phyloP scores from a whole-genome alignment of 257 asterid species.

The Nicotiana knightiana region DNA sequence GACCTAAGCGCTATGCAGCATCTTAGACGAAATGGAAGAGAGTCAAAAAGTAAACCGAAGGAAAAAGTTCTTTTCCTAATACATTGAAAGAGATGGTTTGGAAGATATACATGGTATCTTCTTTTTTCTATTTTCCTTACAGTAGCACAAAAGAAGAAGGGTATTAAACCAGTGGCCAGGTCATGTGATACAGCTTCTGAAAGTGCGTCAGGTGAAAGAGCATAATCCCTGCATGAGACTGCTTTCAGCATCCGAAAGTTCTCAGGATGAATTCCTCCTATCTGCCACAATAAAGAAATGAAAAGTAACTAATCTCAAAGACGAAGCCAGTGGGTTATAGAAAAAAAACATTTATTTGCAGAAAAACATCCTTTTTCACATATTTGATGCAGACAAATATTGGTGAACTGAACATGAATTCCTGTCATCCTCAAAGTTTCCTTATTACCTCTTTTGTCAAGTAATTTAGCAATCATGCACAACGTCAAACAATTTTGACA shows the following conservation, averaged over 20 bases:
- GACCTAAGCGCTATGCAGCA: not conserved
- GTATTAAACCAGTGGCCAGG: slow-evolving; percentile 68
- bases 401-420: not conserved
- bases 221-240: slow-evolving; percentile 51
- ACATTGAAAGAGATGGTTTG: not conserved
- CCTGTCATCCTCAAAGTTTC: not conserved
- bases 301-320: not conserved
- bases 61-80: not conserved
- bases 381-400: not conserved
- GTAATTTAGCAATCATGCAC: not conserved
- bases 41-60: not conserved
- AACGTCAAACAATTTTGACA: not conserved
- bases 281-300: slow-evolving; percentile 40
- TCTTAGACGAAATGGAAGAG: not conserved
- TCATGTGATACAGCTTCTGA: slow-evolving; percentile 60
- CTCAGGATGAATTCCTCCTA: slow-evolving; percentile 75
- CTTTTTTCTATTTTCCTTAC: slow-evolving; percentile 46
- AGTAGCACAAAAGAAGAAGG: slow-evolving; percentile 94
- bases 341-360: not conserved
- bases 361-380: not conserved
- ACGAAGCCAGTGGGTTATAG: not conserved
- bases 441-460: not conserved
- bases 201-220: slow-evolving; percentile 68
- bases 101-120: slow-evolving; percentile 5
- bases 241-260: slow-evolving; percentile 69